phyloP scores from a whole-genome alignment of 441 rosid genomes.

The Mallotus japonicus region DNA sequence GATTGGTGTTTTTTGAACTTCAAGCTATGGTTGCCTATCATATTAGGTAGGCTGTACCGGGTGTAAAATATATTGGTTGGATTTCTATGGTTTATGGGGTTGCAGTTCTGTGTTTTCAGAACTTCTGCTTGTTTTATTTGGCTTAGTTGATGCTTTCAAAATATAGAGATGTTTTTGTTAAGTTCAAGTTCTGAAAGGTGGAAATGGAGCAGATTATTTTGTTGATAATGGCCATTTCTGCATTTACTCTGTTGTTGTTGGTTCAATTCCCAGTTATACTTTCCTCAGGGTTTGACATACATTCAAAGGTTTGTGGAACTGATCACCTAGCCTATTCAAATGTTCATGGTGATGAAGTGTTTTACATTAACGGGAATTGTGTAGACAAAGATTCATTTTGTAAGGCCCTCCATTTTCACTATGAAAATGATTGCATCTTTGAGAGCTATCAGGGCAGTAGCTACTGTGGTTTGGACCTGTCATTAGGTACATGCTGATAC shows the following conservation, averaged over 20 bases:
- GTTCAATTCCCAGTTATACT: constrained; percentile 37
- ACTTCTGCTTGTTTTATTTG: not conserved
- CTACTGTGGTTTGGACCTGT: constrained; percentile 37
- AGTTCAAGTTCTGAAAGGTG: constrained; percentile 20
- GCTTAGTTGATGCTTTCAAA: not conserved
- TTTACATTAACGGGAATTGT: constrained; percentile 56
- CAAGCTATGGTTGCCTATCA: constrained; percentile 4
- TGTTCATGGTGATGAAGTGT: constrained; percentile 38
- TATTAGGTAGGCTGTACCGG: not conserved
- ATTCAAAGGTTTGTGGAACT: constrained; percentile 50
- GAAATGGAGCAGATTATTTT: constrained; percentile 21
- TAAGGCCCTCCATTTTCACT: constrained; percentile 46
- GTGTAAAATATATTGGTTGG: not conserved
- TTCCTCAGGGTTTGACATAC: constrained; percentile 40
- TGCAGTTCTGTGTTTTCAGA: not conserved
- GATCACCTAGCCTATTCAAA: constrained; percentile 49
- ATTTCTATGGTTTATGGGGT: constrained; percentile 4
- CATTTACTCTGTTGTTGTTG: constrained; percentile 41
- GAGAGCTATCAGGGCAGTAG: constrained; percentile 32
- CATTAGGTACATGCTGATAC: constrained; percentile 45
- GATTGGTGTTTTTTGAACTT: constrained; percentile 14
- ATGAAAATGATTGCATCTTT: constrained; percentile 45
- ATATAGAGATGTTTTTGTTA: constrained; percentile 18
- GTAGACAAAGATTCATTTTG: constrained; percentile 56
- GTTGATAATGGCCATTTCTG: constrained; percentile 36